phyloP scores from a whole-genome alignment of 2,329 filamentous ascomycete genomes.

The Exophiala sp. region DNA sequence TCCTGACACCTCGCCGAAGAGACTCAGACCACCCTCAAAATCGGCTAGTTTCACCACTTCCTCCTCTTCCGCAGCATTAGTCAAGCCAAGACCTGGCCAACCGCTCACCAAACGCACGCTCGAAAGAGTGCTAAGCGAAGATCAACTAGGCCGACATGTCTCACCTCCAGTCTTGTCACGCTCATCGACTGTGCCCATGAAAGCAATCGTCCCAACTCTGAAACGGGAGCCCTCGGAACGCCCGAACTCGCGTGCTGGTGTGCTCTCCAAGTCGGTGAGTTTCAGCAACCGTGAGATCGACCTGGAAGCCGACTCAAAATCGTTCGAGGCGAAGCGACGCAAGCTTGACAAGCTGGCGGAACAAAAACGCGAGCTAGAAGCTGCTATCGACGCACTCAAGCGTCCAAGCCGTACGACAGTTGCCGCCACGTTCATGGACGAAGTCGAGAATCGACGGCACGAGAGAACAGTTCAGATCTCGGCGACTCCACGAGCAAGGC shows the following conservation, averaged over 20 bases:
- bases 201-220: constrained; percentile 29
- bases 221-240: constrained; percentile 44
- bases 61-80: constrained; percentile 41
- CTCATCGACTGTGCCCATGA: constrained; percentile 41
- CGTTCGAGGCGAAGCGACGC: constrained; percentile 44
- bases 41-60: constrained; percentile 47
- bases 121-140: constrained; percentile 46
- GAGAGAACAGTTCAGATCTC: constrained; percentile 46
- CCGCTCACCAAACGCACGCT: constrained; percentile 37
- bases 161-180: constrained; percentile 40
- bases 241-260: constrained; percentile 37
- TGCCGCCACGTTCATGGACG: constrained; percentile 44
- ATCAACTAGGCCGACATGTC: constrained; percentile 34
- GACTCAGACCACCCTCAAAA: constrained; percentile 23
- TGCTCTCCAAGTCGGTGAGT: constrained; percentile 44
- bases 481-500: constrained; percentile 44
- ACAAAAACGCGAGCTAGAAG: constrained; percentile 48
- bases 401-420: constrained; percentile 48
- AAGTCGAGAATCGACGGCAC: constrained; percentile 38
- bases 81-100: constrained; percentile 31
- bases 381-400: constrained; percentile 45
- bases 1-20: constrained; percentile 35
- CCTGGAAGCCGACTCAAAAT: constrained; percentile 42
- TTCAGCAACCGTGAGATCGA: constrained; percentile 49
- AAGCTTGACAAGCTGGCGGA: constrained; percentile 45